These are phyloP conservation scores for Xerocomus tenax DNA, from an alignment of 1,284 basidiomycete species.

Conservation along the genomic window DNA sequence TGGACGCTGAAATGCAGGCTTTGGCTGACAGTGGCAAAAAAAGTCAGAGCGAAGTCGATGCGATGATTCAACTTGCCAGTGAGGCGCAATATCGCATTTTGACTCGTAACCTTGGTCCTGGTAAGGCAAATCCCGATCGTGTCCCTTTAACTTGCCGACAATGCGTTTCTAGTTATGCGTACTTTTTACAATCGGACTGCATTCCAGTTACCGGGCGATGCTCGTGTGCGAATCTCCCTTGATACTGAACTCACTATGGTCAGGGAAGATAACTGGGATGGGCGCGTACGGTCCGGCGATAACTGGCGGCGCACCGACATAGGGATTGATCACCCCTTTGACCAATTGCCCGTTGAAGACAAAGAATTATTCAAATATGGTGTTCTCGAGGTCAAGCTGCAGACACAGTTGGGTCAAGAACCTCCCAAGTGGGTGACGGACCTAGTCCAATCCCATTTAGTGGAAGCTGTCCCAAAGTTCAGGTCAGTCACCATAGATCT, in stretches of 20 bases:
- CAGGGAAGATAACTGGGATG: constrained; percentile 97
- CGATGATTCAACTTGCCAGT: constrained; percentile 92
- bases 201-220: constrained; percentile 97
- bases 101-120: constrained; percentile 76
- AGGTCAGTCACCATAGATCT: constrained; percentile 39
- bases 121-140: constrained; percentile 35
- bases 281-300: constrained; percentile 61
- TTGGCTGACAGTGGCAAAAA: constrained; percentile 91
- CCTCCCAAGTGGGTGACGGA: constrained; percentile 96
- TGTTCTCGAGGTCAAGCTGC: constrained; percentile 93
- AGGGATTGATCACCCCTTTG: constrained; percentile 88
- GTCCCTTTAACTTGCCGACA: constrained; percentile 2
- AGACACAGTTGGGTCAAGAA: constrained; percentile 93
- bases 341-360: constrained; percentile 69
- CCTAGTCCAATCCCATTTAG: constrained; percentile 87
- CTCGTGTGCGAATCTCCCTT: constrained; percentile 93
- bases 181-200: constrained; percentile 99
- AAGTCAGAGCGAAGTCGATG: constrained; percentile 85
- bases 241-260: constrained; percentile 94
- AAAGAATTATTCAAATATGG: constrained; percentile 92
- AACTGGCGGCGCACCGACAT: constrained; percentile 96
- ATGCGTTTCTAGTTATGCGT: constrained; percentile 63
- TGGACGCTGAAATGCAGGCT: constrained; percentile 90
- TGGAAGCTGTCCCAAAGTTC: constrained; percentile 89
- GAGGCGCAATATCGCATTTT: constrained; percentile 92